Conservation (phyloP, 2,329 filamentous ascomycete species). For the Cephalotrichum gorgonifer region DNA sequence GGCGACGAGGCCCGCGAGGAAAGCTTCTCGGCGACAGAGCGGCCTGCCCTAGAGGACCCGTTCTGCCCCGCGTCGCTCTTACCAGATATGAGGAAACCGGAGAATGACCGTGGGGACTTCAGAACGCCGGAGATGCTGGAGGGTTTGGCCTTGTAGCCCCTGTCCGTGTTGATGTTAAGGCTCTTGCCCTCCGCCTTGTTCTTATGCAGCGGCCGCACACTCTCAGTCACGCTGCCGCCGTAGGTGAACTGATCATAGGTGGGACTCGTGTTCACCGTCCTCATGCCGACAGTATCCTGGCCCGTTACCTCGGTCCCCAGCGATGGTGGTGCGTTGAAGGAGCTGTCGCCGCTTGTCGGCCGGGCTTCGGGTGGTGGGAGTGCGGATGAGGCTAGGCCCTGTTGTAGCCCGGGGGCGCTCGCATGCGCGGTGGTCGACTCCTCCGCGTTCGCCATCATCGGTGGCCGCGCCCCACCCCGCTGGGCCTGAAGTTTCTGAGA, state of each 20-base stretch:
- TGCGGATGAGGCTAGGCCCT: background rate
- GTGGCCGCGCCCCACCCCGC: slow-evolving; percentile 11
- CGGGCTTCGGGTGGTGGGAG: slow-evolving; percentile 1
- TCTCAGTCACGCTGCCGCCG: slow-evolving; percentile 62
- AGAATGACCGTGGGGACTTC: slow-evolving; percentile 69
- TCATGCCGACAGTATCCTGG: slow-evolving; percentile 57
- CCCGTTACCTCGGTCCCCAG: slow-evolving; percentile 76
- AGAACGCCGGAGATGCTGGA: slow-evolving; percentile 44
- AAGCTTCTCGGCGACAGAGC: slow-evolving; percentile 69
- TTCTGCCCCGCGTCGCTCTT: slow-evolving; percentile 38
- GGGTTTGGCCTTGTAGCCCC: slow-evolving; percentile 38
- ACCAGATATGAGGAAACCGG: slow-evolving; percentile 58
- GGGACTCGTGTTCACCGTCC: slow-evolving; percentile 66
- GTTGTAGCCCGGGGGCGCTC: background rate
- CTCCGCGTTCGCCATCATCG: slow-evolving; percentile 5
- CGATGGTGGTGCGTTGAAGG: slow-evolving; percentile 54
- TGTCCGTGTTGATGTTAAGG: slow-evolving; percentile 49
- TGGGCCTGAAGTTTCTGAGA: slow-evolving; percentile 90
- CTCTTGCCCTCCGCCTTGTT: slow-evolving; percentile 27
- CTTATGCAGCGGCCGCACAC: slow-evolving; percentile 64
- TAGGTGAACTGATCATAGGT: slow-evolving; percentile 43
- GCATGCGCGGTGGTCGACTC: slow-evolving; percentile 3
- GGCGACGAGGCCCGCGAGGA: slow-evolving; percentile 57
- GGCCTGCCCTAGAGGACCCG: slow-evolving; percentile 43
- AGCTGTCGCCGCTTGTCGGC: slow-evolving; percentile 30